Conservation (phyloP, 2,329 filamentous ascomycete species). For the Sporothrix phasma region DNA sequence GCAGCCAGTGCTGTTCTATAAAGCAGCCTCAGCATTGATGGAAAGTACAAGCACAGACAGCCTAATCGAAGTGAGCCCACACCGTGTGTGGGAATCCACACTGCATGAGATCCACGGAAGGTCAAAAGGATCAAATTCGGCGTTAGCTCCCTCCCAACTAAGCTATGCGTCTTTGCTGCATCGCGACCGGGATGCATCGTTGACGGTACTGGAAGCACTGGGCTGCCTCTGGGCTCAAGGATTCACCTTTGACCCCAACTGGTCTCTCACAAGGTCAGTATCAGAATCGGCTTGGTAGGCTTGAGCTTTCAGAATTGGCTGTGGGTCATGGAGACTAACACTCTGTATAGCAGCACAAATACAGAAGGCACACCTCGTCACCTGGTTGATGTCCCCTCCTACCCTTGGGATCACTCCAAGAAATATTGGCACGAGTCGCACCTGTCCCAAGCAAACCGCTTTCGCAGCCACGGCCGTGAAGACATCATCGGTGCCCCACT, state of each 20-base stretch:
- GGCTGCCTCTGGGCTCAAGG: constrained; percentile 17
- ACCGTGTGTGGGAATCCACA: constrained; percentile 15
- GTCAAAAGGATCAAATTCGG: not conserved
- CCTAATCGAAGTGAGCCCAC: constrained; percentile 19
- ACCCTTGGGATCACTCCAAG: constrained; percentile 32
- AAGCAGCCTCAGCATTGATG: constrained; percentile 21
- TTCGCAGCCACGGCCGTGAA: constrained; percentile 23
- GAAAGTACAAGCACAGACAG: constrained; percentile 7
- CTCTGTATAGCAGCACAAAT: not conserved
- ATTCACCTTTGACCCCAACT: constrained; percentile 6
- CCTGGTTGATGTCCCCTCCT: constrained; percentile 30
- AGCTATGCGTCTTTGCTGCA: constrained; percentile 16
- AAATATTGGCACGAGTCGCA: constrained; percentile 32
- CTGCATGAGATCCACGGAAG: constrained; percentile 12
- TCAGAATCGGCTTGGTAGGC: no score
- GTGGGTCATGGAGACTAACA: not conserved
- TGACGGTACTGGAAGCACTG: constrained; percentile 9
- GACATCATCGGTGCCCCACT: constrained; percentile 23
- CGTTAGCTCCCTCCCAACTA: not conserved
- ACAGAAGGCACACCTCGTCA: not conserved
- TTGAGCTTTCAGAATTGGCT: not conserved
- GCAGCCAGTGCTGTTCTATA: constrained; percentile 26
- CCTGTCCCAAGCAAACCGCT: constrained; percentile 25
- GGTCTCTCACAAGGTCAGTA: constrained; percentile 9
- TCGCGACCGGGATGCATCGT: constrained; percentile 8